phyloP scores from a whole-genome alignment of 2,329 filamentous ascomycete genomes.

The Bipolaris gigantea region DNA sequence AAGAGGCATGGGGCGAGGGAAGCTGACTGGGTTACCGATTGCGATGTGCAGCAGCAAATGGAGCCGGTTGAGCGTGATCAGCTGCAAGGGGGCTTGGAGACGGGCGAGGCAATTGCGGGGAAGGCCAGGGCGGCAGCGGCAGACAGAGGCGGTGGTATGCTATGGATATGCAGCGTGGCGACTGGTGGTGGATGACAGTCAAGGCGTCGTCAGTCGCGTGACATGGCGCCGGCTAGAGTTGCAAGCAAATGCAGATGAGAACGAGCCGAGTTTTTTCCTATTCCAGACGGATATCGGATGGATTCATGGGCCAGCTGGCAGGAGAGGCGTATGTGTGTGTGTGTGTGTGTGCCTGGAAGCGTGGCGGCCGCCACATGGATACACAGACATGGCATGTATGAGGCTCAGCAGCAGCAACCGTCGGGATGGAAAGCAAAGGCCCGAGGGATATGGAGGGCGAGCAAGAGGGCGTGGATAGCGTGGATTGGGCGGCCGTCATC shows the following conservation, averaged over 20 bases:
- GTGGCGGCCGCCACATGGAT: too few species aligned
- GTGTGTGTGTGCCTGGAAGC: too few species aligned
- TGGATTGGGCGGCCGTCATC: slow-evolving; percentile 30
- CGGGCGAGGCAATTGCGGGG: slow-evolving; percentile 44
- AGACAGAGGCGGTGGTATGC: slow-evolving; percentile 11
- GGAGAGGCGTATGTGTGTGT: too few species aligned
- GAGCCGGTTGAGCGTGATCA: slow-evolving; percentile 45
- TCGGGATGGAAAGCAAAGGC: neutral
- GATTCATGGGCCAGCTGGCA: too few species aligned
- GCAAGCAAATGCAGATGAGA: slow-evolving; percentile 16
- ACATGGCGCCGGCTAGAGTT: slow-evolving; percentile 16
- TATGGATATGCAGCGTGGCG: slow-evolving; percentile 24
- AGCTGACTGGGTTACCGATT: slow-evolving; percentile 34
- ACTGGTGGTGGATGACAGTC: slow-evolving; percentile 30
- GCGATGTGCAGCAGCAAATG: slow-evolving; percentile 29
- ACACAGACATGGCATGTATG: slow-evolving; percentile 15
- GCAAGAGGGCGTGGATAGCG: neutral
- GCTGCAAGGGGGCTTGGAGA: slow-evolving; percentile 42
- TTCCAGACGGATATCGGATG: too few species aligned
- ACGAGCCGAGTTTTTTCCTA: slow-evolving; percentile 12
- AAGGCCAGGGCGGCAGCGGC: slow-evolving; percentile 28
- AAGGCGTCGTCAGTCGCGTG: slow-evolving; percentile 28
- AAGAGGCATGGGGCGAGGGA: slow-evolving; percentile 18
- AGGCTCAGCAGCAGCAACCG: slow-evolving; percentile 25
- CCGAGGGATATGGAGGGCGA: slow-evolving; percentile 2